Percentiles rank a stretch among this genome's conserved stretches.
phyloP scores from a whole-genome alignment of 768 basidiomycete genomes.

The Russula compacta region DNA sequence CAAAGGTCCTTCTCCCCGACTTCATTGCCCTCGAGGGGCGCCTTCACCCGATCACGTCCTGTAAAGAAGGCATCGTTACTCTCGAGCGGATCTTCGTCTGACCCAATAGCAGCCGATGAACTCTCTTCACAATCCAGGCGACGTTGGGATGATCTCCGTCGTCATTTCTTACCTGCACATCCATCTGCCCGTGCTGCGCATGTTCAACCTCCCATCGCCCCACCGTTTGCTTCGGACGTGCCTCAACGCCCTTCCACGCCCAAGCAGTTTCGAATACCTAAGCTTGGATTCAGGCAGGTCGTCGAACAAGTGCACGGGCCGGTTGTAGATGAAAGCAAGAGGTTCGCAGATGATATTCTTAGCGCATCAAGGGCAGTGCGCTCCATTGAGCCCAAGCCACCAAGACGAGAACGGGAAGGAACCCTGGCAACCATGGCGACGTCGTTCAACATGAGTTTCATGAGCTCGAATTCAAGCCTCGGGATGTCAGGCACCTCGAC shows the following conservation, averaged over 20 bases:
- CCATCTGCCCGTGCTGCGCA: constrained; percentile 14
- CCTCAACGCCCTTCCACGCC: constrained; percentile 18
- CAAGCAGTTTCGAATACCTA: constrained; percentile 36
- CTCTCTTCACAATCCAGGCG: constrained; percentile 29
- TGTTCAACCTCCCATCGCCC: constrained; percentile 20
- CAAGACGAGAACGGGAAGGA: constrained; percentile 26
- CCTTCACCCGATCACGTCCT: constrained; percentile 7
- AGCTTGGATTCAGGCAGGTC: constrained; percentile 51
- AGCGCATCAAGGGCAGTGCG: constrained; percentile 46
- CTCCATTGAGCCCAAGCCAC: constrained; percentile 35
- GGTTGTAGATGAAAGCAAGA: constrained; percentile 38
- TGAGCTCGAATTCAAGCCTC: constrained; percentile 30
- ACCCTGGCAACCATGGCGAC: constrained; percentile 7
- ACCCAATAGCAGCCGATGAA: neutral
- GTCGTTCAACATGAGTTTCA: constrained; percentile 26
- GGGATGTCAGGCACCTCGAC: constrained; percentile 21
- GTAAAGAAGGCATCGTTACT: constrained; percentile 17
- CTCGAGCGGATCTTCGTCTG: constrained; percentile 11
- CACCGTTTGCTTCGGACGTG: neutral
- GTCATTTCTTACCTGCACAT: constrained; percentile 38
- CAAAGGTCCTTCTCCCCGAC: neutral
- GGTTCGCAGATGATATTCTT: constrained; percentile 47
- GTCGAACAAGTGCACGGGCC: constrained; percentile 54
- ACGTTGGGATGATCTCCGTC: constrained; percentile 47
- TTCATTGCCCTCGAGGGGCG: neutral